Evolutionary conservation across 371 early-diverging fungal species (phyloP).

Genomic region (Conidiobolus coronatus): DNA sequence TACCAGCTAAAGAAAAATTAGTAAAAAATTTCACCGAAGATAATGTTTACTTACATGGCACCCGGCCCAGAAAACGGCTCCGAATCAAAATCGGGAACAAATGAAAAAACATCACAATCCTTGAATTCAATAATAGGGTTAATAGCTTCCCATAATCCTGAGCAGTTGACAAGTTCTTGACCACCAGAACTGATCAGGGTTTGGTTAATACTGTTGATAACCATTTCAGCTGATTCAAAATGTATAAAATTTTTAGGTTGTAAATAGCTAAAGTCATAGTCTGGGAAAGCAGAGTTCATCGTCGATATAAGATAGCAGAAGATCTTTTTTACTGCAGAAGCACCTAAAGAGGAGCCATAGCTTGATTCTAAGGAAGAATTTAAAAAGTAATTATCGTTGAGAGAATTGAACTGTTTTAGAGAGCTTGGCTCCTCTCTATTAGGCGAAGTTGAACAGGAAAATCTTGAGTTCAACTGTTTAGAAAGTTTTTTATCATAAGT

Average conservation of each 20-base stretch:
- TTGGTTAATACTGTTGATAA: slow-evolving; percentile 61
- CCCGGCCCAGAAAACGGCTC: slow-evolving; percentile 76
- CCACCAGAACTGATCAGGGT: slow-evolving; percentile 67
- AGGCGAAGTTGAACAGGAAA: slow-evolving; percentile 26
- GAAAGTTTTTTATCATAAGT: slow-evolving; percentile 73
- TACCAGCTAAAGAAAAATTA: slow-evolving; percentile 39
- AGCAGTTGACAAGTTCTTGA: slow-evolving; percentile 16
- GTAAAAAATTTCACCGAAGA: background rate
- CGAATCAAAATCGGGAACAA: slow-evolving; percentile 57
- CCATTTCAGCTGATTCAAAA: slow-evolving; percentile 39
- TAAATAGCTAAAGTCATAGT: slow-evolving; percentile 68
- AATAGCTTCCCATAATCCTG: slow-evolving; percentile 52
- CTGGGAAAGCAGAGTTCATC: slow-evolving; percentile 79
- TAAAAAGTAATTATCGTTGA: slow-evolving; percentile 17
- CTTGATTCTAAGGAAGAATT: slow-evolving; percentile 22
- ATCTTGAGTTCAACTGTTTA: slow-evolving; percentile 54
- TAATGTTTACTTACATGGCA: slow-evolving; percentile 13
- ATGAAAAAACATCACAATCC: slow-evolving; percentile 73
- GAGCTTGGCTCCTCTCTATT: slow-evolving; percentile 15
- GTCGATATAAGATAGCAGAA: slow-evolving; percentile 80
- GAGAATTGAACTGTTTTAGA: no score
- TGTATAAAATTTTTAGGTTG: slow-evolving; percentile 69
- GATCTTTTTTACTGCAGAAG: slow-evolving; percentile 51
- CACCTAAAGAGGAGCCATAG: slow-evolving; percentile 61
- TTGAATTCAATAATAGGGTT: slow-evolving; percentile 55